Base-by-base conservation (phyloP, 179 eudicot genomes). In the Carnegiea gigantea region DNA sequence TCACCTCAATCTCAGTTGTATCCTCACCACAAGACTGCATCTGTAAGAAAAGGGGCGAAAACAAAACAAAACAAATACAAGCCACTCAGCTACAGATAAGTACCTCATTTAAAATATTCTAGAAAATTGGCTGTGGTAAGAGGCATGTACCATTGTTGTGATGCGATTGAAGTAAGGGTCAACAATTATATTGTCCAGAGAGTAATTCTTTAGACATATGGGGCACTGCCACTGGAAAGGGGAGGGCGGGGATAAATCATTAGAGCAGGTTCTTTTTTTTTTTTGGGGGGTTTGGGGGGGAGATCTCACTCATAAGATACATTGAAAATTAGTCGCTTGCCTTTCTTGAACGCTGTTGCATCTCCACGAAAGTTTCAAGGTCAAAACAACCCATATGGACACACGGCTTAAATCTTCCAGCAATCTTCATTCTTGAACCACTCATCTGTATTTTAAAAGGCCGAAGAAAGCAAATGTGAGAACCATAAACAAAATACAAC, bases 311-410 rank as follows among this genome's bases (percentile, higher is more conserved):
- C 44, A 40, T 0, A 40, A 40, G 44, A 40, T n/a, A 48, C 12
- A 53, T 24, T 51, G 12, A 60, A 20, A 15, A 14, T 51, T 36
- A 51, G 79, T 26, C 49, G 51, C 97, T 87, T 89, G 87, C 99
- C 99, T 95, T 95, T 83, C 97, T 89, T 53, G 98, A 92, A 57
- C 96, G 92, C 82, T 92, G 95, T 80, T 94, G 94, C 91, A 95
- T 91, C 84, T 90, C 94, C 74, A 94, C 92, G 82, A 94, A 95
- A 40, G 92, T 90, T 73, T 94, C 92, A 72, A 95, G 98, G 92
- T 95, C 99, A 89, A 95, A 95, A 87, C 99, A 95, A 60, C 97
- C 97, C 98, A 95, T 92, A 84, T 95, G 99, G 13, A 80, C 90
- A 86, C 99, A 95, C 23, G 93, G 96, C 85, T 85, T 95, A 85